phyloP scores from a whole-genome alignment of 768 basidiomycete species.

The Lyophyllum decastes region DNA sequence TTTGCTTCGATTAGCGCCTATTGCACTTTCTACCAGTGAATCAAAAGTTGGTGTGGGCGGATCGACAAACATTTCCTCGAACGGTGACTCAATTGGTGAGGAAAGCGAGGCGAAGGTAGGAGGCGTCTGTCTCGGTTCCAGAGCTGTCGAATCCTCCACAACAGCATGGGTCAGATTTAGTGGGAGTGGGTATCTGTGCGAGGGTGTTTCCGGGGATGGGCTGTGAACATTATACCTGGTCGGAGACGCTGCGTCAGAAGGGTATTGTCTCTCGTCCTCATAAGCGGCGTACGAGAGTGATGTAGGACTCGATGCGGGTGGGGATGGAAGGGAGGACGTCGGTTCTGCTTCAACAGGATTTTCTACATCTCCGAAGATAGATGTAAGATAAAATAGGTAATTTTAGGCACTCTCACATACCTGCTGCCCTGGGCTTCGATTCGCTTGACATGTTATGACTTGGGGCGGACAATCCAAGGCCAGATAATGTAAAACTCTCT shows the following conservation, averaged over 20 bases:
- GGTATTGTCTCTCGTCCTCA: slow-evolving; percentile 1
- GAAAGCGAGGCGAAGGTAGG: slow-evolving; percentile 29
- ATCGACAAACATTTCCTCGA: slow-evolving; percentile 4
- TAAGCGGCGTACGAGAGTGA: slow-evolving; percentile 10
- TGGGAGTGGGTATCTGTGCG: neutral
- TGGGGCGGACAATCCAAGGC: slow-evolving; percentile 8
- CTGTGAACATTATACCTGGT: neutral
- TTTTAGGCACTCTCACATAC: slow-evolving; percentile 1
- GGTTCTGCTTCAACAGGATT: slow-evolving; percentile 6
- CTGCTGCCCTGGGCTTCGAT: neutral
- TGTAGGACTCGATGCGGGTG: slow-evolving; percentile 32
- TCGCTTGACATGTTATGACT: neutral
- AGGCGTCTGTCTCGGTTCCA: neutral
- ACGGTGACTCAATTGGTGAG: slow-evolving; percentile 20
- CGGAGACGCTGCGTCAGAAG: neutral
- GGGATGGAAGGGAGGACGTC: slow-evolving; percentile 33
- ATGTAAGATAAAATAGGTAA: neutral
- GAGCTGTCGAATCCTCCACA: neutral
- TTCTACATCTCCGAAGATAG: neutral
- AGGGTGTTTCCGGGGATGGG: neutral
- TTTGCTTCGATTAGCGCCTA: slow-evolving; percentile 3
- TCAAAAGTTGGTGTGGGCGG: slow-evolving; percentile 20
- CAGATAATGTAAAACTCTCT: slow-evolving; percentile 33
- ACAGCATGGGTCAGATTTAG: neutral
- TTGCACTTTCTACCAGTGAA: slow-evolving; percentile 16